Conservation (phyloP, 2,329 filamentous ascomycete genomes). For the Aspergillus neoniger region DNA sequence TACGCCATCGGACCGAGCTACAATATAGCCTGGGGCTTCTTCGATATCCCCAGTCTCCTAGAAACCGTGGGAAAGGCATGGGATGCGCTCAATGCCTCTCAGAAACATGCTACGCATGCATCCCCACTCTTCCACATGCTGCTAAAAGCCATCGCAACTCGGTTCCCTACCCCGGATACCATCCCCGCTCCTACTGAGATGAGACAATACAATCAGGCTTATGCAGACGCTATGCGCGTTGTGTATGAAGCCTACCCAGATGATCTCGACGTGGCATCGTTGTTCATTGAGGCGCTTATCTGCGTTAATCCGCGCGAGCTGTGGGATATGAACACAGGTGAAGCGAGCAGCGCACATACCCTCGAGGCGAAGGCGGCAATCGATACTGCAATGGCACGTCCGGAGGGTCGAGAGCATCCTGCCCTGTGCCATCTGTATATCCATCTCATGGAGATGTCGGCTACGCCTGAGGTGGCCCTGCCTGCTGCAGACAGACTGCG, state of each 20-base stretch:
- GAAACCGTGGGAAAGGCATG: constrained; percentile 35
- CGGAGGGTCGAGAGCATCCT: constrained; percentile 54
- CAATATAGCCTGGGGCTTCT: constrained; percentile 74
- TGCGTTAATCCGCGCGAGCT: constrained; percentile 64
- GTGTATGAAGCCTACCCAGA: constrained; percentile 54
- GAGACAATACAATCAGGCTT: constrained; percentile 56
- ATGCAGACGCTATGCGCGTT: constrained; percentile 60
- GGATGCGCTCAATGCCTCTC: too few species aligned
- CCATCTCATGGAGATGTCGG: constrained; percentile 74
- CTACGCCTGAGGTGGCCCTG: constrained; percentile 62
- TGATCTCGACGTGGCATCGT: constrained; percentile 61
- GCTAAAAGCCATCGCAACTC: constrained; percentile 21
- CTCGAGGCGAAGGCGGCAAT: constrained; percentile 46
- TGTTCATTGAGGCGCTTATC: constrained; percentile 66
- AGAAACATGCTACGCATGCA: not conserved
- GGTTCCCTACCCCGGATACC: constrained; percentile 38
- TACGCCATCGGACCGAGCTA: constrained; percentile 74
- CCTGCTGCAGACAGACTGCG: constrained; percentile 63
- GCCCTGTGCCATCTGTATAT: constrained; percentile 74
- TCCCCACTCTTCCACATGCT: not conserved
- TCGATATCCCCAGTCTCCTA: constrained; percentile 63
- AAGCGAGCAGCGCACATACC: constrained; percentile 58
- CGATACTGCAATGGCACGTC: constrained; percentile 48
- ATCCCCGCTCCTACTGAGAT: constrained; percentile 49
- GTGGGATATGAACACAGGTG: constrained; percentile 60